Percentiles rank a stretch among this genome's conserved stretches.
Conservation (phyloP, 768 basidiomycete species). For the Termitomyces heimii region DNA sequence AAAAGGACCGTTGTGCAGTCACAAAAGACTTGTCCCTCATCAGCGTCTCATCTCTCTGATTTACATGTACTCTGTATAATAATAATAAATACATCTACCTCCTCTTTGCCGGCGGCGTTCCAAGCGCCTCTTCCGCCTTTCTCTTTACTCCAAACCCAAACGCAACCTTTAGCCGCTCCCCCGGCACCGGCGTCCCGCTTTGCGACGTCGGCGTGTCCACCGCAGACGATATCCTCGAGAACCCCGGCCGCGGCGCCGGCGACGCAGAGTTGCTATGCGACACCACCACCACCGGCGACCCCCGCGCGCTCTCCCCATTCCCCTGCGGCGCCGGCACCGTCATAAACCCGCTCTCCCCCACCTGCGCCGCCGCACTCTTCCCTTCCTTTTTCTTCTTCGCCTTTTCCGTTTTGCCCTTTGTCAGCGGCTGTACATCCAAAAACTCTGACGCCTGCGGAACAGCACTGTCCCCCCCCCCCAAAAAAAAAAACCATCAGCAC, state of each 20-base stretch:
- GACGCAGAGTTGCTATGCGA: conserved; percentile 40
- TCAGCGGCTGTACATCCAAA: conserved; percentile 72
- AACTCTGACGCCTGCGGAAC: conserved; percentile 84
- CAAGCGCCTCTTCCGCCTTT: conserved; percentile 66
- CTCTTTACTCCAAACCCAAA: conserved; percentile 78
- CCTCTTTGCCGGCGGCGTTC: conserved; percentile 62
- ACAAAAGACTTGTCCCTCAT: conserved; percentile 69
- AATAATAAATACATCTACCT: conserved; percentile 21
- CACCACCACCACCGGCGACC: conserved; percentile 16
- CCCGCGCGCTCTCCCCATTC: conserved; percentile 44
- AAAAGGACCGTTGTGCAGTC: conserved; percentile 69
- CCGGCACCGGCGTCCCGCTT: conserved; percentile 51
- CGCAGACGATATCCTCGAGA: conserved; percentile 67
- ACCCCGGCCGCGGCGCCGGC: conserved; percentile 66
- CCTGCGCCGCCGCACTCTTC: conserved; percentile 43
- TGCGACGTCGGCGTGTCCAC: conserved; percentile 42
- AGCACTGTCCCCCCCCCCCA: conserved; percentile 48
- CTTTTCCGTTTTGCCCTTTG: conserved; percentile 82
- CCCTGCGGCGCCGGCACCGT: conserved; percentile 58
- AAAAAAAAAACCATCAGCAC: not conserved
- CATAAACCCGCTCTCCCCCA: conserved; percentile 57
- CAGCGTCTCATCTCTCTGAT: conserved; percentile 63
- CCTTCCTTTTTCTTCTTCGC: conserved; percentile 76
- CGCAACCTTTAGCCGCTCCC: conserved; percentile 68
- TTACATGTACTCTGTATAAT: conserved; percentile 1